Conservation (phyloP, 179 eudicot genomes). For the Silene coronaria region DNA sequence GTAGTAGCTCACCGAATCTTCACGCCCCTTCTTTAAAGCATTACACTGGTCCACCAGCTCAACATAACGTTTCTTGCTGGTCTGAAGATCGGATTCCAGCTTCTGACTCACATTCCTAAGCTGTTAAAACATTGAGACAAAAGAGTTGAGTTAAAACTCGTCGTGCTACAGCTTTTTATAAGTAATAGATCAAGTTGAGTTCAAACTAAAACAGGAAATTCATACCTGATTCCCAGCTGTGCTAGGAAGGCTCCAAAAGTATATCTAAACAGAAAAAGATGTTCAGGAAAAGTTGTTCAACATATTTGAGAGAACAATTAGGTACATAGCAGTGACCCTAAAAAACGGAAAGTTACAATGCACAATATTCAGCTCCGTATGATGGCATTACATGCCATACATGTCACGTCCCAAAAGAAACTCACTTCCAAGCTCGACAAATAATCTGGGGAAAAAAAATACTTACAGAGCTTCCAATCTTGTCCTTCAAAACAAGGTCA, state of each 20-base stretch:
- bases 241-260: slow-evolving; percentile 99
- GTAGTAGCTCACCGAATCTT: slow-evolving; percentile 66
- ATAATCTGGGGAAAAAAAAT: slow-evolving; percentile 8
- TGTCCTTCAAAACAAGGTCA: slow-evolving; percentile 93
- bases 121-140: slow-evolving; percentile 36
- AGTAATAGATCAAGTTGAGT: slow-evolving; percentile 8
- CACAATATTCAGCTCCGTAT: background rate
- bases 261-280: slow-evolving; percentile 40
- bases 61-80: slow-evolving; percentile 56
- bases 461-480: slow-evolving; percentile 94
- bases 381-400: slow-evolving; percentile 1
- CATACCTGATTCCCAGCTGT: slow-evolving; percentile 98
- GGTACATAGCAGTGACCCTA: background rate
- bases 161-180: background rate
- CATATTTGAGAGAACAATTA: background rate
- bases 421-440: slow-evolving; percentile 11
- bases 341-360: background rate
- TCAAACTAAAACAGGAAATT: slow-evolving; percentile 9
- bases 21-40: slow-evolving; percentile 78
- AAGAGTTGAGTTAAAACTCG: background rate
- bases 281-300: slow-evolving; percentile 7
- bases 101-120: slow-evolving; percentile 63
- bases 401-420: slow-evolving; percentile 13
- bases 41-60: slow-evolving; percentile 65
- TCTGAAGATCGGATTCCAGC: slow-evolving; percentile 71